These are phyloP conservation scores for Komagataella phaffii DNA, from an alignment of 805 yeast species.

Conservation along the genomic window DNA sequence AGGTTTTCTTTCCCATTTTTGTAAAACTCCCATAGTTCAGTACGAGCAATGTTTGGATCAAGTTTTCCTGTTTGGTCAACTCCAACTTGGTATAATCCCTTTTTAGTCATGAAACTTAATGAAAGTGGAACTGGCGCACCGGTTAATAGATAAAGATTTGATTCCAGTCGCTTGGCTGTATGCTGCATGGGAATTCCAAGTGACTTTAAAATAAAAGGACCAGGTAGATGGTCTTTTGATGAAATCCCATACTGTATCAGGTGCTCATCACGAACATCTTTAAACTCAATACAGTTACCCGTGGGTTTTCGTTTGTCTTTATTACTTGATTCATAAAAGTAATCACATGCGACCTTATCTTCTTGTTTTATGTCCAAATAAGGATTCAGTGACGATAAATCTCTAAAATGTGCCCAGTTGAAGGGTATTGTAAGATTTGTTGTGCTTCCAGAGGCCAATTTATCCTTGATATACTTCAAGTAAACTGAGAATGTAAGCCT, in stretches of 20 bases:
- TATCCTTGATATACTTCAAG: conserved; percentile 21
- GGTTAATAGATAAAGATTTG: conserved; percentile 26
- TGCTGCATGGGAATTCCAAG: conserved; percentile 11
- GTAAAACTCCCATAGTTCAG: not conserved
- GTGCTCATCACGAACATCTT: not conserved
- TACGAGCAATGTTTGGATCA: not conserved
- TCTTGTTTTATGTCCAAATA: conserved; percentile 8
- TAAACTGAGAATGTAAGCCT: conserved; percentile 38
- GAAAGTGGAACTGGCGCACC: conserved; percentile 23
- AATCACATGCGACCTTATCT: conserved; percentile 16
- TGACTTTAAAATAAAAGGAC: conserved; percentile 16
- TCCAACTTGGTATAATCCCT: conserved; percentile 21
- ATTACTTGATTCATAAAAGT: conserved; percentile 8
- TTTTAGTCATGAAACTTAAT: conserved; percentile 21
- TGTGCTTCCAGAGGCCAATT: not conserved
- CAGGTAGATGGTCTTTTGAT: conserved; percentile 18
- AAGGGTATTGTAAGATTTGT: conserved; percentile 20
- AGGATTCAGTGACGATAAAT: conserved; percentile 25
- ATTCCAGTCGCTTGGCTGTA: conserved; percentile 24
- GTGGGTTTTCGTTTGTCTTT: not conserved
- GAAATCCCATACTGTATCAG: not conserved
- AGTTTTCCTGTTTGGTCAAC: not conserved
- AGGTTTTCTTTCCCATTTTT: not conserved
- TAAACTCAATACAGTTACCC: not conserved
- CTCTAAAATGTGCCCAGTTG: conserved; percentile 46